phyloP scores from a whole-genome alignment of 768 basidiomycete genomes.

The Amanita molliuscula region DNA sequence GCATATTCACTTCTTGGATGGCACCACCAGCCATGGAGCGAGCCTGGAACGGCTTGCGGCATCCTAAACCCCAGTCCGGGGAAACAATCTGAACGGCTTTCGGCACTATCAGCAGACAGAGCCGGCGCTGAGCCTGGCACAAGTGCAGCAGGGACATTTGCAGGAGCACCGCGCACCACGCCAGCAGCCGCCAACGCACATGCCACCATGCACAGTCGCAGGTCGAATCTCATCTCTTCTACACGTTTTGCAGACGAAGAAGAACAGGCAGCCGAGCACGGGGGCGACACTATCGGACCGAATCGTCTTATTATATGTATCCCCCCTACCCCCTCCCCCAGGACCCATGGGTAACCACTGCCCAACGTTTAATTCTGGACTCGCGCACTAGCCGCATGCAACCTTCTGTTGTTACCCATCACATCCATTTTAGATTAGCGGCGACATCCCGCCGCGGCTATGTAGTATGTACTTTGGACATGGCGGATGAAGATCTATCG shows the following conservation, averaged over 20 bases:
- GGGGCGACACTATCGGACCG: not conserved
- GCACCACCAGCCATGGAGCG: slow-evolving; percentile 56
- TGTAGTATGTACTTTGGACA: not conserved
- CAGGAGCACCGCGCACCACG: not conserved
- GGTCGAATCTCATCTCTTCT: not conserved
- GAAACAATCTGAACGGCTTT: slow-evolving; percentile 23
- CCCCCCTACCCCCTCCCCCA: not conserved
- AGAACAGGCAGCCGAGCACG: not conserved
- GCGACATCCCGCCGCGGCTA: not conserved
- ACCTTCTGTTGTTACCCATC: not conserved
- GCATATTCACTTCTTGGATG: slow-evolving; percentile 52
- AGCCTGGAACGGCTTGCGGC: slow-evolving; percentile 38
- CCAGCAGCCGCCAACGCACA: not conserved
- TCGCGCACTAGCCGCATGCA: not conserved
- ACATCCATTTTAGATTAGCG: not conserved
- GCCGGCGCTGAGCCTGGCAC: not conserved
- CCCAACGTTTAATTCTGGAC: not conserved
- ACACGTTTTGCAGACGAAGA: not conserved
- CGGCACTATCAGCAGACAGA: not conserved
- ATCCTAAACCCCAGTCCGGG: slow-evolving; percentile 39
- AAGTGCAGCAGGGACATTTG: not conserved
- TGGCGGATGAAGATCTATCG: not conserved
- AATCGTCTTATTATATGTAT: not conserved
- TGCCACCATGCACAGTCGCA: not conserved
- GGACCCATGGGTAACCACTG: not conserved